Evolutionary conservation across 2,329 filamentous ascomycete genomes (phyloP).

Genomic region (Claviceps digitariae): DNA sequence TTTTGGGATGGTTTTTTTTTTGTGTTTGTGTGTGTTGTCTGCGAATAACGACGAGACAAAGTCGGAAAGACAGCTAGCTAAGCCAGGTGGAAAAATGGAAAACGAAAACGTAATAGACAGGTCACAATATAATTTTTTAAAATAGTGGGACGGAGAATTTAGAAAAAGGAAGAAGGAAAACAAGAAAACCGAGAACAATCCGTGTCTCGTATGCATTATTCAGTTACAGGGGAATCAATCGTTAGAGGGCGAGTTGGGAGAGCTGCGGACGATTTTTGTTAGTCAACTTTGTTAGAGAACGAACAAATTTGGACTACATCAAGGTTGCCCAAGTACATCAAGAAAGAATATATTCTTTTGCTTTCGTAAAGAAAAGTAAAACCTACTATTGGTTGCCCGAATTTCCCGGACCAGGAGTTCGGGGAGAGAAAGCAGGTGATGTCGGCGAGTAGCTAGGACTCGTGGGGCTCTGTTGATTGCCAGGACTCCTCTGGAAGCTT

Average conservation of each 20-base stretch:
- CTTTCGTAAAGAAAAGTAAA: background rate
- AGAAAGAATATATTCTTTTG: too few species aligned
- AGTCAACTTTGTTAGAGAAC: background rate
- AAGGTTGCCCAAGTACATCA: too few species aligned
- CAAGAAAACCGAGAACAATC: conserved; percentile 13
- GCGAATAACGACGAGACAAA: background rate
- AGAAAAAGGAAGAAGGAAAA: background rate
- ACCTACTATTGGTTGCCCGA: conserved; percentile 30
- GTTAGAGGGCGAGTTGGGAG: conserved; percentile 29
- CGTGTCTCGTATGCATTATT: conserved; percentile 21
- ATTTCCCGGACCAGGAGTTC: conserved; percentile 29
- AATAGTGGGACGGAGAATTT: background rate
- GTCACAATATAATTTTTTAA: background rate
- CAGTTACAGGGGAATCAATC: conserved; percentile 20
- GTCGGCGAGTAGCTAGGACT: conserved; percentile 63
- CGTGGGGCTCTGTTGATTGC: conserved; percentile 45
- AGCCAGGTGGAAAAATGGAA: background rate
- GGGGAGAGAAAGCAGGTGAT: conserved; percentile 30
- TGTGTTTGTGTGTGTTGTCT: background rate
- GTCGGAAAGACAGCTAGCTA: background rate
- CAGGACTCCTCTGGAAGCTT: conserved; percentile 40
- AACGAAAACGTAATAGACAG: background rate
- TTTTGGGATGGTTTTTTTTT: background rate
- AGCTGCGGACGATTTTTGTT: conserved; percentile 16
- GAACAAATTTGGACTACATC: background rate